A percentile compares a stretch with the other conserved stretches of the same genome.
phyloP scores from a whole-genome alignment of 345 rosid species.

The Physaria fendleri region DNA sequence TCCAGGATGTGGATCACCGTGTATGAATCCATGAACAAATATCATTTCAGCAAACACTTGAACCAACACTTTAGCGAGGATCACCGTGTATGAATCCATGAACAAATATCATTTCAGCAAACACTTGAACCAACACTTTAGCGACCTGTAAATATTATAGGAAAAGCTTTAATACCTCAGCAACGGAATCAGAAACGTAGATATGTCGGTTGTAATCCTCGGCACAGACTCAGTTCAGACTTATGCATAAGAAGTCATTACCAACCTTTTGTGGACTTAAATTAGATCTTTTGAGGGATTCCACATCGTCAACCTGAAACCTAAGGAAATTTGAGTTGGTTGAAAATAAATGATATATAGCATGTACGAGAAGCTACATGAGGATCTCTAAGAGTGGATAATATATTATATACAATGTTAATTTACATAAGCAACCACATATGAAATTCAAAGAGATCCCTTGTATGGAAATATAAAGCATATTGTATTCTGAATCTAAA shows the following conservation, averaged over 20 bases:
- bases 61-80: too few relatives aligned
- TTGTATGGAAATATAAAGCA: too few relatives aligned
- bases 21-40: constrained; percentile 80
- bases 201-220: background rate
- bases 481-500: too few relatives aligned
- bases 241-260: constrained; percentile 9
- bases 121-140: constrained; percentile 58
- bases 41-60: constrained; percentile 95
- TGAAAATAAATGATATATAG: background rate
- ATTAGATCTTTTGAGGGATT: constrained; percentile 41
- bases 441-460: too few relatives aligned
- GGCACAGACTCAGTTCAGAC: background rate
- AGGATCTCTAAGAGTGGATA: too few relatives aligned
- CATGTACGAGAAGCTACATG: background rate
- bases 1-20: constrained; percentile 96
- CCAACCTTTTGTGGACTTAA: constrained; percentile 57
- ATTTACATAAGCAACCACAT: too few relatives aligned
- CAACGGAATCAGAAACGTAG: background rate
- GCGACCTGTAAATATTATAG: constrained; percentile 54
- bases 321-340: constrained; percentile 31
- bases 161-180: background rate
- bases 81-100: constrained; percentile 95
- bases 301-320: constrained; percentile 82
- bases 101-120: constrained; percentile 92
- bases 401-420: too few relatives aligned